Evolutionary conservation across 345 rosid genomes (phyloP), one percentile per base, ranked within the genome.

Genomic region (Hibiscus tridactylites): DNA sequence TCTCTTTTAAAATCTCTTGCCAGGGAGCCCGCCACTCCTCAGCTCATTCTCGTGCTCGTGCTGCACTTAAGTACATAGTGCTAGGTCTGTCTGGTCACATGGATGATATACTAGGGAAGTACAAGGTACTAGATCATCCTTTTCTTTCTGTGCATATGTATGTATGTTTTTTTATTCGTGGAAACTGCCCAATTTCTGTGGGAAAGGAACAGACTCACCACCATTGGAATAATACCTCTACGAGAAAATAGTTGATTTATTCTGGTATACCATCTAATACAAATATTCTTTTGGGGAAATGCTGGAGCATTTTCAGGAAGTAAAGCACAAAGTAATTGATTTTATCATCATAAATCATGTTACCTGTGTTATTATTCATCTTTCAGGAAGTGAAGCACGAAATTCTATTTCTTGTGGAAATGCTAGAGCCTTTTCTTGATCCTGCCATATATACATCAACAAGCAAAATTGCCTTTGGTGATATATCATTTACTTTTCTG

Each of bases 381-480:
- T 83, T 80, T 72, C 87, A 91, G 97, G 92, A 86, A 78, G 92
- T 85, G 62, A 88, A 91, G 85, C 92, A 84, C 76, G 84, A 76
- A 78, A 91, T 91, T 85, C 90, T 91, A 52, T 91, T 91, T 76
- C 90, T 91, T 63, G 73, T 91, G 74, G 97, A 91, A 84, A 86
- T 91, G 90, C 83, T 91, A 73, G 97, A 88, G 82, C 91, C 90
- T 76, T 88, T 87, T 77, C 86, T 91, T 61, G 94, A 87, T 81
- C 90, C 90, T 74, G 90, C 85, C 61, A 83, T 91, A 65, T 71
- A 72, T 69, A 75, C 84, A 59, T 71, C 80, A 35, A 85, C 79
- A 76, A 87, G 86, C 77, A 79, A 82, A 72, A 85, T 83, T 80
- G 78, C 88, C 37, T 86, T 88, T 76, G 90, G 94, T 26, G 88